Base-by-base conservation (phyloP, 2,329 filamentous ascomycete species). In the Coleophoma cylindrospora region DNA sequence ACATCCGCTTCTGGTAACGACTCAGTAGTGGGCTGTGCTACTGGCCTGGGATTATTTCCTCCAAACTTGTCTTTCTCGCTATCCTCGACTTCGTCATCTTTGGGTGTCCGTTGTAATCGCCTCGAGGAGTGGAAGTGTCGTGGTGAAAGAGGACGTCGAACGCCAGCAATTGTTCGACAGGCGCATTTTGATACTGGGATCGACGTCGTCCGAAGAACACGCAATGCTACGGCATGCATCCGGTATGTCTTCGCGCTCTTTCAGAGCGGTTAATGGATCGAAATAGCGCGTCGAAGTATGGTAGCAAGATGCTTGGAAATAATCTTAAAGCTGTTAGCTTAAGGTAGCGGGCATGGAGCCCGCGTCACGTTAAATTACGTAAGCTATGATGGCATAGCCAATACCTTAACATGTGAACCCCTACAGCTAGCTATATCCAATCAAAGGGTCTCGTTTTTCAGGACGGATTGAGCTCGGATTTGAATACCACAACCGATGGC, bases 161-260 rank as follows among this genome's bases (percentile, higher is more conserved):
- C 53, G 19, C 63, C 63, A 27, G 54, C 59, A 43, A 65, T 50
- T 34, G 60, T 57, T 53, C 63, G 64, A 55, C 63, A 66, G 43
- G 59, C 51, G 45, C 53, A 48, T 52, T 59, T 57, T 45, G 54
- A 53, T 46, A 58, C 52, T 43, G 61, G 58, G 56, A 53, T 53
- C 15, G 53, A 54, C 51, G 58, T 58, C 56, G 57, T 61, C 40
- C 61, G 59, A 52, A 65, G 49, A 45, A 52, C 61, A 51, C 55
- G 51, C 40, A 62, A 49, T 52, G 57, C 56, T 61, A 57, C 55
- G 41, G 61, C 57, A 58, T 65, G 63, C 64, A 67, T 67, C 53
- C 63, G 58, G 59, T 40, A 57, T 40, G 32, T 22, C 14, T 53
- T 57, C 56, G 54, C 54, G 61, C 62, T 58, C 56, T 50, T 10